These are phyloP conservation scores for Ascobolus immersus DNA, from an alignment of 495 filamentous ascomycete species.

Conservation along the genomic window DNA sequence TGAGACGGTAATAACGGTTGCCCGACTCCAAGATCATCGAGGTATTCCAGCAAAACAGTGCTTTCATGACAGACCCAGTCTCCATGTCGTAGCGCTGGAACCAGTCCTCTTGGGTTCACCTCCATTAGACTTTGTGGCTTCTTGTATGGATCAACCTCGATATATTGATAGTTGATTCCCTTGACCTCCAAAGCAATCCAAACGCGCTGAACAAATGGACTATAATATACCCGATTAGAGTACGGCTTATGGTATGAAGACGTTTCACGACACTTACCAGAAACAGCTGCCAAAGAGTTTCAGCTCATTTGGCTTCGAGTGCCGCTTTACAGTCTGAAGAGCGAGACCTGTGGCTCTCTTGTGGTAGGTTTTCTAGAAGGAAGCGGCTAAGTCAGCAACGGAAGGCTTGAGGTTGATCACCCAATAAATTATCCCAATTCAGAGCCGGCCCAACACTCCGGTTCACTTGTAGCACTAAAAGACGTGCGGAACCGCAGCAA, in stretches of 20 bases:
- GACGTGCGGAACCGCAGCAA: too few relatives aligned
- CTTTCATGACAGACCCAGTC: constrained; percentile 79
- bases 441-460: too few relatives aligned
- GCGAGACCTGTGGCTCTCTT: constrained; percentile 63
- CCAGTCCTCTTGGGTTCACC: constrained; percentile 67
- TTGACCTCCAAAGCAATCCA: constrained; percentile 92
- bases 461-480: too few relatives aligned
- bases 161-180: constrained; percentile 63
- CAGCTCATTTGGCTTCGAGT: constrained; percentile 40
- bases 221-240: neutral
- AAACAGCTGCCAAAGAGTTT: constrained; percentile 81
- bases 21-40: constrained; percentile 50
- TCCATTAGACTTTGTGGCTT: constrained; percentile 56
- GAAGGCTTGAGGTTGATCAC: too few relatives aligned
- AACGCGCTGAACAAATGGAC: constrained; percentile 41
- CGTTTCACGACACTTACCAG: constrained; percentile 44
- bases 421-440: too few relatives aligned
- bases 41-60: constrained; percentile 73
- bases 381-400: too few relatives aligned
- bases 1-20: constrained; percentile 37
- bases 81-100: constrained; percentile 60
- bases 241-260: too few relatives aligned
- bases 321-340: constrained; percentile 43
- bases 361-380: constrained; percentile 60
- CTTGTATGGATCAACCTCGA: constrained; percentile 70